These are phyloP conservation scores for Aspergillus homomorphus DNA, from an alignment of 495 filamentous ascomycete species.

Conservation along the genomic window DNA sequence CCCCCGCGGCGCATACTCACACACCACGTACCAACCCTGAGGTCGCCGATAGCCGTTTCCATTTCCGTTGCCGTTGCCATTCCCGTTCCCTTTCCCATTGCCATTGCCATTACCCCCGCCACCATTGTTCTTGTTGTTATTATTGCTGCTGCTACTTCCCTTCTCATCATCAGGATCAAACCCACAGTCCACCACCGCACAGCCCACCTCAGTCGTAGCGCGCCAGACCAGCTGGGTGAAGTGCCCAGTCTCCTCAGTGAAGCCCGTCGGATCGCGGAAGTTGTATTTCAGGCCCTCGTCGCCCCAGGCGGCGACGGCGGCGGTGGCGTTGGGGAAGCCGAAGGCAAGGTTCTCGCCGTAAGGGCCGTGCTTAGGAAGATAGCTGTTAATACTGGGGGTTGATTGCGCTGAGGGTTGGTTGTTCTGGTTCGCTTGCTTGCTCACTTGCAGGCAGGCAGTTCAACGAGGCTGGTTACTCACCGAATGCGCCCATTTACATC, in stretches of 20 bases:
- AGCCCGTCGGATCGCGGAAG: constrained; percentile 51
- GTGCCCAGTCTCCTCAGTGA: constrained; percentile 68
- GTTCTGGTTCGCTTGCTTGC: no score
- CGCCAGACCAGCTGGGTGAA: constrained; percentile 86
- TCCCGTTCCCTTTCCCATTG: constrained; percentile 7
- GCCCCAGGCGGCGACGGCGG: constrained; percentile 66
- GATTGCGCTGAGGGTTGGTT: no score
- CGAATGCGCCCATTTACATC: constrained; percentile 62
- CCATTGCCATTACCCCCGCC: constrained; percentile 5
- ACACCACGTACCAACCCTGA: constrained; percentile 72
- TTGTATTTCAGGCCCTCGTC: constrained; percentile 60
- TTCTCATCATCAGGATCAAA: no score
- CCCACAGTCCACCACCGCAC: constrained; percentile 59
- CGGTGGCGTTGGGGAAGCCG: constrained; percentile 58
- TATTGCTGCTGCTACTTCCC: no score
- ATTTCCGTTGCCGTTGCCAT: constrained; percentile 6
- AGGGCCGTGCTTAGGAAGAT: constrained; percentile 56
- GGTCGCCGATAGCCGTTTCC: constrained; percentile 20
- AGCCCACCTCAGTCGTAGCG: constrained; percentile 65
- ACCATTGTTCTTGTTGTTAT: no score
- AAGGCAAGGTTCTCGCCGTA: constrained; percentile 78
- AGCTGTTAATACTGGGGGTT: no score
- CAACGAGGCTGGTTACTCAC: no score
- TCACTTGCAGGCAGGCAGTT: no score
- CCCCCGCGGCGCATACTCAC: constrained; percentile 73